A percentile compares a stretch with the other conserved stretches of the same genome.
These are phyloP conservation scores for Eremothecium cymbalariae DNA, from an alignment of 1,139 yeast species.

Conservation along the genomic window DNA sequence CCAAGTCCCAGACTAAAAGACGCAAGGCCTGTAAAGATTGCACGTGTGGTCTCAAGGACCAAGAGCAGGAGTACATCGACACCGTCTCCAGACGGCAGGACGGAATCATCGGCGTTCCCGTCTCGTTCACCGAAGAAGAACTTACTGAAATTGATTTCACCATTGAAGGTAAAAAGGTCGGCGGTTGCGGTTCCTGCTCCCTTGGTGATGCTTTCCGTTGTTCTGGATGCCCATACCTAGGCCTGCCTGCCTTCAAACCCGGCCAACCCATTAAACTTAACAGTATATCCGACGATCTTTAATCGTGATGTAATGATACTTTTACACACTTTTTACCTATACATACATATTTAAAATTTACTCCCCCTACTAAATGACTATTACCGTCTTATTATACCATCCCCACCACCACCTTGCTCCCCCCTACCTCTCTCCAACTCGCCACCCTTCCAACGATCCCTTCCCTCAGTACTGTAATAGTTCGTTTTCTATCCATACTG, in stretches of 20 bases:
- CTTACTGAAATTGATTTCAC: slow-evolving; percentile 89
- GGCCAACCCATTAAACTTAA: slow-evolving; percentile 56
- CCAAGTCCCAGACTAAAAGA: slow-evolving; percentile 43
- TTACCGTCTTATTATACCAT: no score
- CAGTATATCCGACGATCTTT: slow-evolving; percentile 37
- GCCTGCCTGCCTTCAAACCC: slow-evolving; percentile 95
- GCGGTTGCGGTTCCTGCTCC: slow-evolving; percentile 96
- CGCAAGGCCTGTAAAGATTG: slow-evolving; percentile 94
- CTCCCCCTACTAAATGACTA: no score
- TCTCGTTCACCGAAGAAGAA: slow-evolving; percentile 59
- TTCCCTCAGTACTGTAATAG: no score
- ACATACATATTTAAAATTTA: no score
- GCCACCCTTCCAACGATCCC: no score
- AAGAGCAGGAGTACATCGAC: slow-evolving; percentile 52
- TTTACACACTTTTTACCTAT: no score
- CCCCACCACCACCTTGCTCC: no score
- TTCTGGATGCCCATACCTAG: slow-evolving; percentile 95
- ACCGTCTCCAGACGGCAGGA: slow-evolving; percentile 43
- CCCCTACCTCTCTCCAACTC: no score
- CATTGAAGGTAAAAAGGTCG: slow-evolving; percentile 79
- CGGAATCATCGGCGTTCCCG: slow-evolving; percentile 33
- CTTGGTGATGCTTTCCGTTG: slow-evolving; percentile 97
- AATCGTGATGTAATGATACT: no score
- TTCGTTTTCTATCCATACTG: no score
- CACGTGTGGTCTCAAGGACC: slow-evolving; percentile 89